phyloP scores from a whole-genome alignment of 768 basidiomycete genomes.

The Boletus rufocinnamomeus region DNA sequence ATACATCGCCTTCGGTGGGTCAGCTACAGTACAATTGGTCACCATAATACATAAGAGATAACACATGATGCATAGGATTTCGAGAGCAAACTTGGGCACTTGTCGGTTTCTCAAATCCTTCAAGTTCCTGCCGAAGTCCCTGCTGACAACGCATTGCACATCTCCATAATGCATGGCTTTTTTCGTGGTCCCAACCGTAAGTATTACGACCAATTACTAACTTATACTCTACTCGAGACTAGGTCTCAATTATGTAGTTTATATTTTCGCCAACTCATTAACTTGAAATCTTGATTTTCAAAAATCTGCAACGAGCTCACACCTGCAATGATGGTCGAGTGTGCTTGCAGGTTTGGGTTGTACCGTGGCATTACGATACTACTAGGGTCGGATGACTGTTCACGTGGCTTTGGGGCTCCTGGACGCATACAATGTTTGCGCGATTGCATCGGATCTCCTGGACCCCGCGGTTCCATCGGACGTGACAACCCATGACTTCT shows the following conservation, averaged over 20 bases:
- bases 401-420: background rate
- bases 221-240: background rate
- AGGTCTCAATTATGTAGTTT: background rate
- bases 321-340: background rate
- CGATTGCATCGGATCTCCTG: conserved; percentile 28
- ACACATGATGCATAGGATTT: background rate
- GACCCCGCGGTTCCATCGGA: conserved; percentile 29
- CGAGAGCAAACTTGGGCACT: background rate
- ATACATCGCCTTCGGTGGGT: background rate
- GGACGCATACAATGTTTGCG: conserved; percentile 4
- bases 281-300: background rate
- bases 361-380: too few species aligned
- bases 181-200: background rate
- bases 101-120: background rate
- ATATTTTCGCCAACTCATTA: background rate
- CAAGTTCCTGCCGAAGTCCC: background rate
- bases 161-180: background rate
- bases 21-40: background rate
- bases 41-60: background rate
- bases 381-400: conserved; percentile 3
- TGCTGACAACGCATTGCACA: background rate
- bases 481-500: conserved; percentile 1
- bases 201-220: background rate
- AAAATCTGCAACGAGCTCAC: too few species aligned
- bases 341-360: background rate